Percentiles rank a stretch among this genome's conserved stretches.
phyloP scores from a whole-genome alignment of 2,329 filamentous ascomycete genomes.

The Pseudogymnoascus pannorum region DNA sequence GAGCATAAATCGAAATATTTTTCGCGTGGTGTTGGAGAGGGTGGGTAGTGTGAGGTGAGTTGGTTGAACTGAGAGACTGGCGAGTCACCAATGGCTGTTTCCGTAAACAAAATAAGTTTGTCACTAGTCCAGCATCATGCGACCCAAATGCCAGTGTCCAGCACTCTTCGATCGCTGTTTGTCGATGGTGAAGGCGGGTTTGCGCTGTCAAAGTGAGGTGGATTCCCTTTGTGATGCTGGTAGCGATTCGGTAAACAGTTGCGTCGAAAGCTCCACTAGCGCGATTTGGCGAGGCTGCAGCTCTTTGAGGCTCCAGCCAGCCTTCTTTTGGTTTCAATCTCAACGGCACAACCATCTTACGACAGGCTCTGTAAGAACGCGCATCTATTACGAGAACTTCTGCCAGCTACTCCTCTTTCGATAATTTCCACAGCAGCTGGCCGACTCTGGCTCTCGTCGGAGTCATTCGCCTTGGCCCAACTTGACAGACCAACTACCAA shows the following conservation, averaged over 20 bases:
- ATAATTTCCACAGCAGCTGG: neutral
- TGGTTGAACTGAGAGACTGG: neutral
- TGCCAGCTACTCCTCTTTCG: neutral
- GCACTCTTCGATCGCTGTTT: constrained; percentile 4
- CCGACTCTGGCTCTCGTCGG: neutral
- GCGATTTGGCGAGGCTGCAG: constrained; percentile 7
- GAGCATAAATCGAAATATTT: constrained; percentile 4
- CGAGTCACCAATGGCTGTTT: neutral
- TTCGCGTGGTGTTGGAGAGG: neutral
- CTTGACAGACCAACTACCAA: neutral
- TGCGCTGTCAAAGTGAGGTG: neutral
- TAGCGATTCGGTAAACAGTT: constrained; percentile 1
- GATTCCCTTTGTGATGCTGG: constrained; percentile 2
- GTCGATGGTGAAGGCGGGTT: neutral
- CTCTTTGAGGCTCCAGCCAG: neutral
- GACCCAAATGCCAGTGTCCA: constrained; percentile 6
- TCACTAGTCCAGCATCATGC: constrained; percentile 6
- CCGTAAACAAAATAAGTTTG: constrained; percentile 1
- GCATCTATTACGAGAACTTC: neutral
- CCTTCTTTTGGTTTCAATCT: neutral
- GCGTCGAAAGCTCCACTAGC: constrained; percentile 7
- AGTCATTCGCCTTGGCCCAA: neutral
- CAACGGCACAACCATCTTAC: neutral
- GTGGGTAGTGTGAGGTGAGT: neutral
- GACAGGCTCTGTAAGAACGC: neutral